A percentile compares a stretch with the other conserved stretches of the same genome.
Conservation (phyloP, 2,329 filamentous ascomycete species). For the Pestalotiopsis sp. region DNA sequence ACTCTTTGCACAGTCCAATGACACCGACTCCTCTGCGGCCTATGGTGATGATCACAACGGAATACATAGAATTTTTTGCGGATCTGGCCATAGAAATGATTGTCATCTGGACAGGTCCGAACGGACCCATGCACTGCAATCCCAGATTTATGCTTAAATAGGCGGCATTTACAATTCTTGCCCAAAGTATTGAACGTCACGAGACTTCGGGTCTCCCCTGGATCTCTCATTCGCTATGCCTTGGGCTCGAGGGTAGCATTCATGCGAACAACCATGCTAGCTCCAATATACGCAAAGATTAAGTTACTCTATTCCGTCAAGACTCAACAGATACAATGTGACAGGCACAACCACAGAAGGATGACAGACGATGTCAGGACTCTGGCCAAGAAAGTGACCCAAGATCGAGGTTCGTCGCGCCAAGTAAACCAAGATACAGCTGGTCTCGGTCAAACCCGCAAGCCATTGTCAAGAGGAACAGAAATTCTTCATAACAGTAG, state of each 20-base stretch:
- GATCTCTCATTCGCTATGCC: neutral
- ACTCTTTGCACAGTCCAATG: neutral
- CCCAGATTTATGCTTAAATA: neutral
- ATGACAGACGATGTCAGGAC: neutral
- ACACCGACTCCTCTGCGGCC: neutral
- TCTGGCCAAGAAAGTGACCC: neutral
- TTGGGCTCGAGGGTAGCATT: neutral
- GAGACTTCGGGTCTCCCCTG: neutral
- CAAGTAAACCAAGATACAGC: neutral
- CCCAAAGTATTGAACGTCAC: neutral
- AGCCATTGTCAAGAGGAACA: neutral
- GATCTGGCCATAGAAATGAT: neutral
- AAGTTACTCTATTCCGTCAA: neutral
- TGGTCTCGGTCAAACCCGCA: neutral
- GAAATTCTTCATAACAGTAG: slow-evolving; percentile 1
- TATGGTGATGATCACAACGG: neutral
- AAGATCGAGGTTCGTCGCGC: neutral
- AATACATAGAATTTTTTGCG: neutral
- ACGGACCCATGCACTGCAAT: neutral
- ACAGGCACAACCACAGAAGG: neutral
- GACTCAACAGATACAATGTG: neutral
- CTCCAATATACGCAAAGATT: neutral
- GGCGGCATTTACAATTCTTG: neutral
- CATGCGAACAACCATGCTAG: neutral
- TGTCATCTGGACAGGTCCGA: neutral